phyloP scores from a whole-genome alignment of 208 protist species.

The Leishmania martiniquensis region DNA sequence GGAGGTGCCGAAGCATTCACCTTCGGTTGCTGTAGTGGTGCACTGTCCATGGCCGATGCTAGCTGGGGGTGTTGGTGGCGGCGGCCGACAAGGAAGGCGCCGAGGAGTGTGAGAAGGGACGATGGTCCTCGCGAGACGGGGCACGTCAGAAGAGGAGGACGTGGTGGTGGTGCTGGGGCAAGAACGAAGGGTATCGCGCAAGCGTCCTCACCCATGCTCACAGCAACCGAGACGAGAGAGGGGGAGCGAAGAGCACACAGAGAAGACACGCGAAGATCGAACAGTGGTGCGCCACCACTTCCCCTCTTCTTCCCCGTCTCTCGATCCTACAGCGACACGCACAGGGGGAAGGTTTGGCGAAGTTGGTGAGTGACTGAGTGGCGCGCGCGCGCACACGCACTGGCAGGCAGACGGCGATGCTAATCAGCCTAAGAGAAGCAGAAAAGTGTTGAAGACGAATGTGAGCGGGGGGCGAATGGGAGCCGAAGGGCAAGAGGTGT shows the following conservation, averaged over 20 bases:
- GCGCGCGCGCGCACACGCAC: too few species aligned
- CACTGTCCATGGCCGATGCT: not conserved
- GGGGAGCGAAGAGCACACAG: not conserved
- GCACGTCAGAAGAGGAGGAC: not conserved
- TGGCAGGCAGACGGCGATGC: too few species aligned
- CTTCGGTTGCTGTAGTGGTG: not conserved
- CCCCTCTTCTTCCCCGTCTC: too few species aligned
- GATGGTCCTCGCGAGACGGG: not conserved
- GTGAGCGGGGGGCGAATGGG: not conserved
- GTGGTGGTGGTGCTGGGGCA: not conserved
- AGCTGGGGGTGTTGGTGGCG: not conserved
- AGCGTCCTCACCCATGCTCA: not conserved
- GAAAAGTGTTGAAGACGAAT: not conserved
- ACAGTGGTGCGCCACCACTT: too few species aligned
- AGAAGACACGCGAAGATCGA: not conserved
- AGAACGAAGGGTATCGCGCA: not conserved
- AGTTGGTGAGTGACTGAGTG: too few species aligned
- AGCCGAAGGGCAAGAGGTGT: conserved; percentile 5
- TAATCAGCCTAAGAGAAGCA: too few species aligned
- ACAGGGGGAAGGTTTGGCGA: too few species aligned
- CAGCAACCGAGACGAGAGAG: not conserved
- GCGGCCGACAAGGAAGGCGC: not conserved
- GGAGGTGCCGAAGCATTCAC: not conserved
- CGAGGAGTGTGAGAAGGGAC: not conserved
- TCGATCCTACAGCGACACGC: not conserved